Percentiles rank a stretch among this genome's conserved stretches.
phyloP scores from a whole-genome alignment of 345 rosid species.

The Rhizophora apiculata region DNA sequence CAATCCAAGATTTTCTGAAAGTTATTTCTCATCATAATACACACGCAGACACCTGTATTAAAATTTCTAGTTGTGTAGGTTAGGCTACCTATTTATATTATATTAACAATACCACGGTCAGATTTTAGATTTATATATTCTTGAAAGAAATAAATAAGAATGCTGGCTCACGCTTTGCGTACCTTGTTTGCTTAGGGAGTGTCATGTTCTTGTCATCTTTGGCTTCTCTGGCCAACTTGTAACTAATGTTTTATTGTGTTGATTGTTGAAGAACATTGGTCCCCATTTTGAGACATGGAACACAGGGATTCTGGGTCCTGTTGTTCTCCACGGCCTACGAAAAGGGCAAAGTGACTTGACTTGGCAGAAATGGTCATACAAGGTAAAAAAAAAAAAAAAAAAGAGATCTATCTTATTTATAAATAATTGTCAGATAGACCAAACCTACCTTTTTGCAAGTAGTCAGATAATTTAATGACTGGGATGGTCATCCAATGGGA shows the following conservation, averaged over 20 bases:
- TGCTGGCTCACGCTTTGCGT: background rate
- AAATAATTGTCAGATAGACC: too few relatives aligned
- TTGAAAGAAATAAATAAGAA: too few relatives aligned
- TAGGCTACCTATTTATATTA: too few relatives aligned
- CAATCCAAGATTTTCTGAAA: too few relatives aligned
- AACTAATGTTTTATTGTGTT: background rate
- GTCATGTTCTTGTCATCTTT: background rate
- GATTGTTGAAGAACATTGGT: constrained; percentile 20
- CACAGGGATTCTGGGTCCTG: constrained; percentile 29
- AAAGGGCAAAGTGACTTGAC: constrained; percentile 24
- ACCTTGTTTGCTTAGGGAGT: background rate
- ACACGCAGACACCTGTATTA: too few relatives aligned
- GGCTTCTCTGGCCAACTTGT: background rate
- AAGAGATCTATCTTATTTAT: background rate
- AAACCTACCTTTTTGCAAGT: too few relatives aligned
- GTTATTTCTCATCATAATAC: too few relatives aligned
- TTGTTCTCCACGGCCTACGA: constrained; percentile 22
- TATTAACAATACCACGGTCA: too few relatives aligned
- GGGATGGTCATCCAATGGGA: too few relatives aligned
- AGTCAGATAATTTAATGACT: too few relatives aligned
- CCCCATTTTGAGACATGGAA: constrained; percentile 23
- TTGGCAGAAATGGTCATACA: constrained; percentile 25
- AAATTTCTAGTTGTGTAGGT: too few relatives aligned
- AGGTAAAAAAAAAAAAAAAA: constrained; percentile 5
- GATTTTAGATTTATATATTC: too few relatives aligned